Base-by-base conservation (phyloP, 2,329 filamentous ascomycete genomes). In the Colletotrichum lindemuthianum region DNA sequence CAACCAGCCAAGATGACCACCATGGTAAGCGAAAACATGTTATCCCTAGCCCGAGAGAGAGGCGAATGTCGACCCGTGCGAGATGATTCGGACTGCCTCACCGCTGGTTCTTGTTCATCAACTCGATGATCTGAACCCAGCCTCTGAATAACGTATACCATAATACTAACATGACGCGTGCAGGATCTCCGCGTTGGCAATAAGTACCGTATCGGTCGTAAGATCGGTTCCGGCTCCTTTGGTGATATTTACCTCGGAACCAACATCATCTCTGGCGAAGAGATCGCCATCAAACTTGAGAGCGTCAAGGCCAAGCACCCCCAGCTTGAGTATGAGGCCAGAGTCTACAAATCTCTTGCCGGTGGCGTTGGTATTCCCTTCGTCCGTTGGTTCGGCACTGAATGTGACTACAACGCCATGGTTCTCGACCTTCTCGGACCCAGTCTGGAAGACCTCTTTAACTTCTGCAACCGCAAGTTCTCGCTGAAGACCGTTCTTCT, bases 331-430 rank as follows among this genome's bases (percentile, higher is more conserved):
- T 98, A 98, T 85, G 96, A 99, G 82, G 96, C 96, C 63, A 93
- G 95, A 72, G 95, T 98, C 73, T 95, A 91, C 82, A 91, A 91
- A 80, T 90, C 88, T 32, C 92, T 99, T 56, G 96, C 96, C 60
- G 96, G 96, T 70, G 96, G 96, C 78, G 96, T 98, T 72, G 96
- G 96, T 66, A 99, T 99, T 70, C 96, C 96, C 51, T 98, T 98
- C 75, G 96, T 99, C 76, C 93, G 95, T 81, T 99, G 96, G 96
- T 99, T 98, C 80, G 96, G 96, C 72, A 98, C 95, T 66, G 96
- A 99, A 82, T 98, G 95, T 81, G 96, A 98, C 84, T 98, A 99
- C 89, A 98, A 99, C 82, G 96, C 96, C 78, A 98, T 99, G 96
- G 96, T 99, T 56, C 89, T 98, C 70, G 96, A 99, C 76, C 90